phyloP scores from a whole-genome alignment of 1,284 basidiomycete species.

The Veloporphyrellus conicus region DNA sequence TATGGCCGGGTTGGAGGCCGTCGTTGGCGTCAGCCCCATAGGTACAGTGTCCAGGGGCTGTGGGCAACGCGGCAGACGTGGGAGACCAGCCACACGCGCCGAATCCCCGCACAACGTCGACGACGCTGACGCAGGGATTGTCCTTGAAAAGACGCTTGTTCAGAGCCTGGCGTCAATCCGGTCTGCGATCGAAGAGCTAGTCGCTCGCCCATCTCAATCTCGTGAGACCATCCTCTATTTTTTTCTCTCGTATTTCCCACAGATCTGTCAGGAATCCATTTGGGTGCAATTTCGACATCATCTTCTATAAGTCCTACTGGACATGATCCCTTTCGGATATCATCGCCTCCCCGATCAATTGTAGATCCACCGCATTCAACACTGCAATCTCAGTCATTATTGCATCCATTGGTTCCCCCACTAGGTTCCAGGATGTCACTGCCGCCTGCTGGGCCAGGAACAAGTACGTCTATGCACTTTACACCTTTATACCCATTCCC shows the following conservation, averaged over 20 bases:
- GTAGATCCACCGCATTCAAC: too few relatives aligned
- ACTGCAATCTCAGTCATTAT: too few relatives aligned
- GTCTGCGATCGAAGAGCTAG: conserved; percentile 17
- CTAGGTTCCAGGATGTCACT: too few relatives aligned
- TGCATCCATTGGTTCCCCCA: too few relatives aligned
- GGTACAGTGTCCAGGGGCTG: not conserved
- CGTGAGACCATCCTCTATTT: conserved; percentile 10
- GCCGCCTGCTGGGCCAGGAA: too few relatives aligned
- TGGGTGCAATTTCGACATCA: too few relatives aligned
- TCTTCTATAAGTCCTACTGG: too few relatives aligned
- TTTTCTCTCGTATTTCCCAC: not conserved
- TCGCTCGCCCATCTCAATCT: conserved; percentile 3
- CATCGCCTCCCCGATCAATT: too few relatives aligned
- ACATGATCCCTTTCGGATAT: too few relatives aligned
- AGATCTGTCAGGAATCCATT: conserved; percentile 1
- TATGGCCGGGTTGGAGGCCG: conserved; percentile 14
- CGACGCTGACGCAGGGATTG: not conserved
- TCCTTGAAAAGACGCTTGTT: conserved; percentile 6
- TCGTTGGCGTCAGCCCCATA: conserved; percentile 15
- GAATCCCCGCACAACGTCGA: not conserved
- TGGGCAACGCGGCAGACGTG: not conserved
- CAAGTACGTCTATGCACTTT: too few relatives aligned
- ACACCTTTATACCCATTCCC: not conserved
- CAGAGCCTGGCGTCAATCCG: conserved; percentile 24
- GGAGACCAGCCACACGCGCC: not conserved